Conservation (phyloP, 2,329 filamentous ascomycete genomes). For the Ceratocystiopsis sp. region DNA sequence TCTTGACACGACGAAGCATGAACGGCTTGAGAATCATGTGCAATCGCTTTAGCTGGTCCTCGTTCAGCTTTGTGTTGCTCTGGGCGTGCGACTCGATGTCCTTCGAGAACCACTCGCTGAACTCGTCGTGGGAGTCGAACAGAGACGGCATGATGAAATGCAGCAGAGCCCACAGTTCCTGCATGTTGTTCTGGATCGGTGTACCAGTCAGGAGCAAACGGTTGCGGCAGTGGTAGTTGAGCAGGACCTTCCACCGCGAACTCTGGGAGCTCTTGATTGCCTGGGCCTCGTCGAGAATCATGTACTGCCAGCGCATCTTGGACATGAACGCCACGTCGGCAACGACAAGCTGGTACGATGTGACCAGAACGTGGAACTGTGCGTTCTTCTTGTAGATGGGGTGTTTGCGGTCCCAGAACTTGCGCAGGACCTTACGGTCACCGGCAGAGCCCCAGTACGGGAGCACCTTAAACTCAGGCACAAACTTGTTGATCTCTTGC, state of each 20-base stretch:
- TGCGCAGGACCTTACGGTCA: conserved; percentile 88
- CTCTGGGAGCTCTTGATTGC: conserved; percentile 97
- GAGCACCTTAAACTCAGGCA: conserved; percentile 83
- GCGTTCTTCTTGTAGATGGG: conserved; percentile 88
- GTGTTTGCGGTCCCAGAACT: conserved; percentile 98
- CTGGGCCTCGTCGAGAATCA: conserved; percentile 97
- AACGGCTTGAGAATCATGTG: conserved; percentile 99
- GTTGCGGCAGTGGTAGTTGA: conserved; percentile 91
- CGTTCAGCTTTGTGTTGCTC: conserved; percentile 98
- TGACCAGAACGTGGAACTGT: conserved; percentile 89
- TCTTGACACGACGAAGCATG: conserved; percentile 99
- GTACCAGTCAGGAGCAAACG: conserved; percentile 86
- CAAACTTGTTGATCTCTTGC: conserved; percentile 90
- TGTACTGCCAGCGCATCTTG: conserved; percentile 99
- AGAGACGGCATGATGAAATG: conserved; percentile 99
- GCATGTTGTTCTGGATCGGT: conserved; percentile 99
- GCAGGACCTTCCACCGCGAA: conserved; percentile 88
- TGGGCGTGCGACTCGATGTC: conserved; percentile 97
- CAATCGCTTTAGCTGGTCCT: conserved; percentile 88
- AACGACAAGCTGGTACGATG: conserved; percentile 93
- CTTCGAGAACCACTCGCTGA: conserved; percentile 88
- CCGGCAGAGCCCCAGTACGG: conserved; percentile 95
- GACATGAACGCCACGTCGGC: conserved; percentile 95
- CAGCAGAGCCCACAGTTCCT: conserved; percentile 89
- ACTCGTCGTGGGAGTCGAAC: conserved; percentile 87